Conservation (phyloP, 768 basidiomycete genomes). For the Panellus pusillus region DNA sequence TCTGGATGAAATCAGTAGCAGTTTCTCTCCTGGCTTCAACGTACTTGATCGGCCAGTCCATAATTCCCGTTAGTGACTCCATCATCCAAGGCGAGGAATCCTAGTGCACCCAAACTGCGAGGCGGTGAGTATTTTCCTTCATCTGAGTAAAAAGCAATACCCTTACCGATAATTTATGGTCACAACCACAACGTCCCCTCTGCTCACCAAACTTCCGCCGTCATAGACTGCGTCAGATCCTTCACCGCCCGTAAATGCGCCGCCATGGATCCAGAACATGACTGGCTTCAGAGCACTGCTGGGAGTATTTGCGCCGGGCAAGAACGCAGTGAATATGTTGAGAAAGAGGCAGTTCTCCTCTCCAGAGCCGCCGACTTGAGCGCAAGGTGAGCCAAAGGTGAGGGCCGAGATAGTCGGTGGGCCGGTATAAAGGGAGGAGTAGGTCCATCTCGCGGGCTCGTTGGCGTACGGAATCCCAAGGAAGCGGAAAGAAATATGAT, state of each 20-base stretch:
- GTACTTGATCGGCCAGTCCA: constrained; percentile 45
- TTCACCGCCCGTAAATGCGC: constrained; percentile 43
- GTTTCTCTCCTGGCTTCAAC: background rate
- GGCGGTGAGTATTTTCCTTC: constrained; percentile 27
- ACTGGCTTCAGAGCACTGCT: constrained; percentile 37
- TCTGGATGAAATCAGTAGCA: constrained; percentile 14
- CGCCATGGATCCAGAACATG: constrained; percentile 54
- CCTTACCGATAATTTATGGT: constrained; percentile 44
- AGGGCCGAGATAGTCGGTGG: constrained; percentile 28
- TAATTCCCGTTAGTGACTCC: constrained; percentile 46
- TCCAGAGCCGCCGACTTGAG: constrained; percentile 26
- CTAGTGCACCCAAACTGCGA: constrained; percentile 37
- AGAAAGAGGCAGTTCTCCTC: constrained; percentile 48
- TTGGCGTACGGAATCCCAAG: constrained; percentile 51
- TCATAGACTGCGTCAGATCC: constrained; percentile 42
- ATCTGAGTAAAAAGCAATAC: constrained; percentile 34
- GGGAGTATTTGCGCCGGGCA: constrained; percentile 23
- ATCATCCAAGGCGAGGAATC: constrained; percentile 43
- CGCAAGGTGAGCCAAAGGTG: constrained; percentile 34
- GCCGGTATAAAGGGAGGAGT: constrained; percentile 38
- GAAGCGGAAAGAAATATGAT: constrained; percentile 51
- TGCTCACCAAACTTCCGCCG: constrained; percentile 44
- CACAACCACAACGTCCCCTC: constrained; percentile 39
- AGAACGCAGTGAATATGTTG: constrained; percentile 45
- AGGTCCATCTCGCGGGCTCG: constrained; percentile 42